phyloP scores from a whole-genome alignment of 768 basidiomycete genomes.

The Tricholoma bakamatsutake region DNA sequence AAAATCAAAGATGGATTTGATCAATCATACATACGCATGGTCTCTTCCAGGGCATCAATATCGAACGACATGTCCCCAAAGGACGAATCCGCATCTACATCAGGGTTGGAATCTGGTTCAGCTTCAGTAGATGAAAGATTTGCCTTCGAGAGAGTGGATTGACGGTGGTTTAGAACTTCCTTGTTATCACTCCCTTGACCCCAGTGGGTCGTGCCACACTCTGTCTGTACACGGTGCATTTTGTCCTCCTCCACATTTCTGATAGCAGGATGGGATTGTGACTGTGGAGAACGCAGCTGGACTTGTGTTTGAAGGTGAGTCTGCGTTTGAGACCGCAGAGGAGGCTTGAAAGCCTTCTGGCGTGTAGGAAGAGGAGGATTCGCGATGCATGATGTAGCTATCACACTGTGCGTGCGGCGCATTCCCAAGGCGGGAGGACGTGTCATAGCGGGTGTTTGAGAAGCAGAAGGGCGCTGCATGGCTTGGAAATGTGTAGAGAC shows the following conservation, averaged over 20 bases:
- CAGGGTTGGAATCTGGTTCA: conserved; percentile 8
- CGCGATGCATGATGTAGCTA: conserved; percentile 3
- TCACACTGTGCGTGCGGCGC: conserved; percentile 27
- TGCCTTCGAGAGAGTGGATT: neutral
- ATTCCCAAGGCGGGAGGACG: conserved; percentile 33
- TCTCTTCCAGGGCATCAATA: conserved; percentile 21
- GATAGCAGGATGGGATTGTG: neutral
- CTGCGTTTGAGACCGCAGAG: conserved; percentile 22
- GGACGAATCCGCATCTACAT: conserved; percentile 16
- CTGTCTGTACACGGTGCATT: neutral
- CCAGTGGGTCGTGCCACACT: neutral
- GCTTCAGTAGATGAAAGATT: neutral
- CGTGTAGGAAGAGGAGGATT: conserved; percentile 20
- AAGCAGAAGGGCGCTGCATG: conserved; percentile 11
- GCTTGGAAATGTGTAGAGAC: neutral
- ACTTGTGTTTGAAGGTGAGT: conserved; percentile 5
- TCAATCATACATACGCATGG: conserved; percentile 24
- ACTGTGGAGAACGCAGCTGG: neutral
- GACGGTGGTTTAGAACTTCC: neutral
- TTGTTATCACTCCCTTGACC: neutral
- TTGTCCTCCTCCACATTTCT: neutral
- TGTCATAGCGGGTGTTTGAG: conserved; percentile 11
- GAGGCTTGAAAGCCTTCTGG: conserved; percentile 33
- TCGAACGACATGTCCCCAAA: conserved; percentile 23
- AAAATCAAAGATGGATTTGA: neutral